phyloP scores from a whole-genome alignment of 148 eudicot species.

The Vaccinium myrtillus region DNA sequence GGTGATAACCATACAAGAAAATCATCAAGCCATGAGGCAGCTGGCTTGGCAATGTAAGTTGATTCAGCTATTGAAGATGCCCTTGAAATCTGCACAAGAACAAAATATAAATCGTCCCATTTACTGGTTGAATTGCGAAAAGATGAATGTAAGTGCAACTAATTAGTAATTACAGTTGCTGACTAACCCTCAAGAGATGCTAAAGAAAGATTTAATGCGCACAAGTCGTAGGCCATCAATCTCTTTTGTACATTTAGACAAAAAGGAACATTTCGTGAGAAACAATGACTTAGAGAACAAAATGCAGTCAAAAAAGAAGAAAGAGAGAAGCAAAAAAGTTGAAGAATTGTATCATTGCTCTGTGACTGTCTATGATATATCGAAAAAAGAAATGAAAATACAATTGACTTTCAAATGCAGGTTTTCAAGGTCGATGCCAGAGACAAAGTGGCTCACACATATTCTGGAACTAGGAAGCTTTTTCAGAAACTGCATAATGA shows the following conservation, averaged over 20 bases:
- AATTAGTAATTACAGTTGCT: neutral
- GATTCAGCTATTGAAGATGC: constrained; percentile 62
- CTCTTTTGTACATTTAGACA: neutral
- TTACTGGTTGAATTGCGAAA: neutral
- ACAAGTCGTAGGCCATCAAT: neutral
- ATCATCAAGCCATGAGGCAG: constrained; percentile 83
- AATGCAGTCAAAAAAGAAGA: neutral
- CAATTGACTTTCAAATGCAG: neutral
- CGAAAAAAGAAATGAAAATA: neutral
- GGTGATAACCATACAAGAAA: constrained; percentile 83
- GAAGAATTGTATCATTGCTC: neutral
- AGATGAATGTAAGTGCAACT: neutral
- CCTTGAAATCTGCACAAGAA: constrained; percentile 57
- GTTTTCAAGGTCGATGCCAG: neutral
- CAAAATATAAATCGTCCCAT: neutral
- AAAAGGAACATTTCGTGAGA: neutral
- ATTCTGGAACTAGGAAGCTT: neutral
- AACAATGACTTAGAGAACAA: neutral
- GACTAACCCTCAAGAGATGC: neutral
- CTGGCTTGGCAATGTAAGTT: constrained; percentile 70
- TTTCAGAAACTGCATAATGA: constrained; percentile 4
- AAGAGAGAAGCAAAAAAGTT: neutral
- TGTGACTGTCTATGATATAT: neutral
- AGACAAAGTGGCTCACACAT: neutral
- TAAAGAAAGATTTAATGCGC: neutral